A percentile compares a stretch with the other conserved stretches of the same genome.
Conservation (phyloP, 345 rosid genomes). For the Pistacia atlantica region DNA sequence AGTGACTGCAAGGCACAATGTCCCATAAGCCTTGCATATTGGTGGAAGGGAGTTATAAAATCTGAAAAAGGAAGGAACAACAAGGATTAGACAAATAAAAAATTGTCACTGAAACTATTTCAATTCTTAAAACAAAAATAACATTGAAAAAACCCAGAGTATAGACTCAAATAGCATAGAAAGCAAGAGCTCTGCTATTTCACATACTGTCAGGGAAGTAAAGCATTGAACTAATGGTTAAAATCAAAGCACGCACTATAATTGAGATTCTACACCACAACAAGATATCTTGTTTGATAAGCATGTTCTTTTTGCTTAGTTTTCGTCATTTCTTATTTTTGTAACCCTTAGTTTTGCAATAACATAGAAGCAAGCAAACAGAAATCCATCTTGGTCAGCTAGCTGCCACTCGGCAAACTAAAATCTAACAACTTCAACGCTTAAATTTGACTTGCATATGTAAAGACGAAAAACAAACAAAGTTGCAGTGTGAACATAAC, state of each 20-base stretch:
- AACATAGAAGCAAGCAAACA: too few relatives aligned
- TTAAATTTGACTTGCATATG: too few relatives aligned
- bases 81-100: background rate
- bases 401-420: too few relatives aligned
- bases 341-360: too few relatives aligned
- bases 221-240: background rate
- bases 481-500: too few relatives aligned
- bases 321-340: background rate
- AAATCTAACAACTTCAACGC: too few relatives aligned
- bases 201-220: background rate
- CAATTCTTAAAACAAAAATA: background rate
- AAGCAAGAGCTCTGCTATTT: background rate
- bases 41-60: conserved; percentile 91
- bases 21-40: conserved; percentile 85
- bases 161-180: background rate
- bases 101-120: background rate
- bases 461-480: too few relatives aligned
- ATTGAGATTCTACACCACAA: background rate
- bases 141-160: background rate
- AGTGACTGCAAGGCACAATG: conserved; percentile 66
- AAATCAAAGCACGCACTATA: background rate
- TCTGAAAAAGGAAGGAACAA: conserved; percentile 42
- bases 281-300: background rate
- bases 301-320: background rate
- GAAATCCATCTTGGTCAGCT: too few relatives aligned